Base-by-base conservation (phyloP, 352 stramenopile genomes). In the Globisporangium recalcitrans region DNA sequence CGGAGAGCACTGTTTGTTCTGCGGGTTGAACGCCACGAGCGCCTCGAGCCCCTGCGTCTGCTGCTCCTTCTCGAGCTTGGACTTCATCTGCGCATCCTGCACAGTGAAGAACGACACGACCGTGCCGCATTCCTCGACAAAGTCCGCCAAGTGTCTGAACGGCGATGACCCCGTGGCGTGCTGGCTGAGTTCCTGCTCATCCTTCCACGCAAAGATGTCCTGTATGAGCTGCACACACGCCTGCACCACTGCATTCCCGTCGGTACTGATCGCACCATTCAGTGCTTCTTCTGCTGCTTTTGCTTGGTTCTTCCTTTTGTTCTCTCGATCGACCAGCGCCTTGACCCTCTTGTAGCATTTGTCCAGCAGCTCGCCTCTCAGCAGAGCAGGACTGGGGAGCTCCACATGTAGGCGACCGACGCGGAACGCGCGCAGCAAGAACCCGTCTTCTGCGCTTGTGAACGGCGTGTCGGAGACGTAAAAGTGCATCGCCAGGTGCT, bases 401-500 rank as follows among this genome's bases (percentile, higher is more conserved):
- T 22, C 27, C 8, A 49, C 36, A 19, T 21, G 1, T 24, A 21
- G n/a, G n/a, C 19, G 24, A 1, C 40, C 46, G 9, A 62, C 31
- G 13, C 26, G 48, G 46, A 75, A 62, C 22, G 61, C 64, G 10
- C 38, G 55, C 9, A 44, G 40, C n/a, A 78, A 34, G 21, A 69
- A 61, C 29, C 51, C 27, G 7, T 73, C 58, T 10, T 67, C 58
- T 1, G 63, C 57, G 48, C 53, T 31, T 6, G 7, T n/a, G 22
- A 69, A 55, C 13, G 63, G 46, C 10, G 58, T 21, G 34, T 49
- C 67, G 1, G 67, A 69, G 24, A 56, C 42, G 60, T 70, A 74
- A 16, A 74, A 63, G 63, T 74, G 65, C 60, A 77, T 71, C 14
- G 70, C 67, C 22, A 75, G 36, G 16, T 58, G 48, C 31, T 69